Evolutionary conservation across 306 rosid species (phyloP).

Genomic region (Herpetospermum pedunculosum): DNA sequence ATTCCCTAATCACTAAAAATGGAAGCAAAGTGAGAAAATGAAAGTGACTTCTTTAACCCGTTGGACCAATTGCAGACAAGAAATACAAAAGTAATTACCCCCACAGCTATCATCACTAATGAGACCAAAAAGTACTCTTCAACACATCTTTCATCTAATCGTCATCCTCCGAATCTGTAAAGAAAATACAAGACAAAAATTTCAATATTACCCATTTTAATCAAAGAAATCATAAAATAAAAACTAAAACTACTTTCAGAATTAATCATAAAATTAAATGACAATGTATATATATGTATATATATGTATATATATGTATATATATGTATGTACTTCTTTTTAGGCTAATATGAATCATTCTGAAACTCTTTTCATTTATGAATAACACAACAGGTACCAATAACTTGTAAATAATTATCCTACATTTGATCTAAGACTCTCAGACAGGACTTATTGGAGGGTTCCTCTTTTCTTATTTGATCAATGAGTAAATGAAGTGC

Average conservation of each 20-base stretch:
- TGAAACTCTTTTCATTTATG: neutral
- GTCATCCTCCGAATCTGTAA: constrained; percentile 91
- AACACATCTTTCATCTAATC: constrained; percentile 36
- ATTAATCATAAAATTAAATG: neutral
- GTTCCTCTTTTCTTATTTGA: neutral
- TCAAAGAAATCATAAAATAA: neutral
- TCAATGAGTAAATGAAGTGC: neutral
- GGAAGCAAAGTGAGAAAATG: neutral
- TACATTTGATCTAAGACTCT: neutral
- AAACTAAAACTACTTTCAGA: neutral
- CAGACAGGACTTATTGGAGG: neutral
- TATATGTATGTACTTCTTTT: too few relatives aligned
- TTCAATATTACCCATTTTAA: constrained; percentile 4
- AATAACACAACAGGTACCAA: neutral
- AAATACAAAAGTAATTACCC: constrained; percentile 14
- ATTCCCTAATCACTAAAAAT: constrained; percentile 1
- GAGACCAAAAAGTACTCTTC: constrained; percentile 12
- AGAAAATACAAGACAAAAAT: neutral
- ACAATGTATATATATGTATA: too few relatives aligned
- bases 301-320: too few relatives aligned
- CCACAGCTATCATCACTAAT: constrained; percentile 29
- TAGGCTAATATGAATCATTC: neutral
- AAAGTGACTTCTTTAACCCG: constrained; percentile 4
- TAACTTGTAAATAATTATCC: neutral
- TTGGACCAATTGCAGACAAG: neutral